phyloP scores from a whole-genome alignment of 257 asterid species.

The Solanum chiquidenum region DNA sequence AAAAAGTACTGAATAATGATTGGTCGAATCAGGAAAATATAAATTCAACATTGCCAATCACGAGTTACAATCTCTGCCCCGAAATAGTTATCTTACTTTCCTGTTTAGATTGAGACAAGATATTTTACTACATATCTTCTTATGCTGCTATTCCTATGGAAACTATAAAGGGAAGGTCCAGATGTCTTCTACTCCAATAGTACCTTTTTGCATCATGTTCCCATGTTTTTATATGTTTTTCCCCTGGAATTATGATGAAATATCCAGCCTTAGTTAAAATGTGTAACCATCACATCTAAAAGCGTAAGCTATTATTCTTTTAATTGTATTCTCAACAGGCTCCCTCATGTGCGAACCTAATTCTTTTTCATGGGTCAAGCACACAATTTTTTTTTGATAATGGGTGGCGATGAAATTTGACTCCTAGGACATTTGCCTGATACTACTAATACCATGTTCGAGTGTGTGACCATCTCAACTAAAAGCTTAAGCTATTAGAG shows the following conservation, averaged over 20 bases:
- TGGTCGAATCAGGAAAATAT: background rate
- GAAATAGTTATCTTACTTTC: background rate
- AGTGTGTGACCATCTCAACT: background rate
- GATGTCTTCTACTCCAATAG: background rate
- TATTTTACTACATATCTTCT: background rate
- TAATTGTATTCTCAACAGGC: background rate
- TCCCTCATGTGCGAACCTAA: background rate
- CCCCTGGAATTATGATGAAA: background rate
- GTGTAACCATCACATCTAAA: background rate
- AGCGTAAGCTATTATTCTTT: background rate
- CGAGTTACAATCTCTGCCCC: background rate
- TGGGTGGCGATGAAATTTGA: background rate
- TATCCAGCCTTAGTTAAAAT: background rate
- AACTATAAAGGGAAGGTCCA: background rate
- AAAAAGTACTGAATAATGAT: background rate
- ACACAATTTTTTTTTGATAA: background rate
- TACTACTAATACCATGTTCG: background rate
- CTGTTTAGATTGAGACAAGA: background rate
- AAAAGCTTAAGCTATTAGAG: background rate
- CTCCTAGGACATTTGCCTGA: background rate
- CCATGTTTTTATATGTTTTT: background rate
- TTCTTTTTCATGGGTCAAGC: background rate
- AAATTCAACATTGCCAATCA: background rate
- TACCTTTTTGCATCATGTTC: background rate
- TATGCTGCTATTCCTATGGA: background rate